These are phyloP conservation scores for Yamadazyma oceani DNA, from an alignment of 1,139 yeast species.

Conservation along the genomic window DNA sequence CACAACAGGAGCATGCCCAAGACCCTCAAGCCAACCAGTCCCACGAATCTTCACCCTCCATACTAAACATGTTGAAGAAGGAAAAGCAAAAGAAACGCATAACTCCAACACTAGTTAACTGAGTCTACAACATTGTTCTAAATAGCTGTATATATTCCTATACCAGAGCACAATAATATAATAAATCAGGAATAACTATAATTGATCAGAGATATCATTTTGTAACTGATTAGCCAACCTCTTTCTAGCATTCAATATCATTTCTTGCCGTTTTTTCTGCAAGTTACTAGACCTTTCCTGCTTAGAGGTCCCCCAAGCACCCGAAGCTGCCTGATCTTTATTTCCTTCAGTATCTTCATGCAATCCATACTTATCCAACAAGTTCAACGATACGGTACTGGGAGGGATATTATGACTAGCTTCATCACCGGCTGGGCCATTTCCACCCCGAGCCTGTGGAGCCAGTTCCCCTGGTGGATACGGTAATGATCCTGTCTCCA, in stretches of 20 bases:
- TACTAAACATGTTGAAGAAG: conserved; percentile 13
- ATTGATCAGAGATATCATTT: conserved; percentile 19
- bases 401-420: conserved; percentile 13
- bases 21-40: not conserved
- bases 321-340: conserved; percentile 4
- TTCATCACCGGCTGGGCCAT: not conserved
- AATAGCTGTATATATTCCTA: not conserved
- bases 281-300: conserved; percentile 22
- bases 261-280: conserved; percentile 37
- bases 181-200: not conserved
- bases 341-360: conserved; percentile 9
- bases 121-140: not conserved
- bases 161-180: not conserved
- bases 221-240: conserved; percentile 39
- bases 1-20: not conserved
- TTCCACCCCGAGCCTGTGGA: conserved; percentile 8
- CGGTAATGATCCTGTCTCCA: conserved; percentile 66
- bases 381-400: conserved; percentile 23
- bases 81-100: conserved; percentile 38
- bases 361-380: conserved; percentile 40
- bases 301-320: conserved; percentile 21
- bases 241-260: conserved; percentile 45
- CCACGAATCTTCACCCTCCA: conserved; percentile 3
- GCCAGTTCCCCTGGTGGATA: conserved; percentile 53
- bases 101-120: conserved; percentile 40